A percentile compares a stretch with the other conserved stretches of the same genome.
These are phyloP conservation scores for Epichloe coenophiala DNA, from an alignment of 2,329 filamentous ascomycete species.

Conservation along the genomic window DNA sequence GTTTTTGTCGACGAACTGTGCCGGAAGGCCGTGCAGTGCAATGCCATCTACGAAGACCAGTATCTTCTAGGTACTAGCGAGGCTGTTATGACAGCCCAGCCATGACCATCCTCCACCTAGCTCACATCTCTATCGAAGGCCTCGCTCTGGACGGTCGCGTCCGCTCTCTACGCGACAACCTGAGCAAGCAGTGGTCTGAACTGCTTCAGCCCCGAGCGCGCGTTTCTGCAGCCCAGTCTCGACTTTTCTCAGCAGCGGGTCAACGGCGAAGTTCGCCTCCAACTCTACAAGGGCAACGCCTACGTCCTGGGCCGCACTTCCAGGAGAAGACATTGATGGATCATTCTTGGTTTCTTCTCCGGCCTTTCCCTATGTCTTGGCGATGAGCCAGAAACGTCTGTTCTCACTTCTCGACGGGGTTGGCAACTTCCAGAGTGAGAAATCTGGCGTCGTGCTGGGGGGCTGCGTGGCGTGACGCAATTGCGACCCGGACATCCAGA, in stretches of 20 bases:
- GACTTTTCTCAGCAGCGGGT: conserved; percentile 7
- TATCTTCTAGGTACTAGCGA: too few species aligned
- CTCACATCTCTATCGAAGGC: conserved; percentile 1
- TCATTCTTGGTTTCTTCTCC: too few species aligned
- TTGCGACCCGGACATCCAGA: not conserved
- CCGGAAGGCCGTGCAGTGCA: too few species aligned
- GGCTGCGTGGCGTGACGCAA: not conserved
- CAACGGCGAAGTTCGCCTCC: conserved; percentile 23
- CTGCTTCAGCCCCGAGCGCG: conserved; percentile 1
- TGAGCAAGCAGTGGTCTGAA: conserved; percentile 1
- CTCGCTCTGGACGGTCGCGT: conserved; percentile 1
- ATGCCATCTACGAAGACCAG: too few species aligned
- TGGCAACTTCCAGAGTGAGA: too few species aligned
- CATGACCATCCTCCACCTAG: conserved; percentile 1
- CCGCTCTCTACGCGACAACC: conserved; percentile 1
- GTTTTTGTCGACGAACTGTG: too few species aligned
- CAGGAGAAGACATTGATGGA: conserved; percentile 17
- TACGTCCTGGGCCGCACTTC: conserved; percentile 28
- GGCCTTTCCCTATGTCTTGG: too few species aligned
- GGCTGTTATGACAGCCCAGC: not conserved
- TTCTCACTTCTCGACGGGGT: too few species aligned
- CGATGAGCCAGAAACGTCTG: too few species aligned
- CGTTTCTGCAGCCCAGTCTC: conserved; percentile 1
- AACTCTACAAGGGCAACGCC: conserved; percentile 19
- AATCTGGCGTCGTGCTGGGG: too few species aligned